These are phyloP conservation scores for Datisca glomerata DNA, from an alignment of 306 rosid species.

Conservation along the genomic window DNA sequence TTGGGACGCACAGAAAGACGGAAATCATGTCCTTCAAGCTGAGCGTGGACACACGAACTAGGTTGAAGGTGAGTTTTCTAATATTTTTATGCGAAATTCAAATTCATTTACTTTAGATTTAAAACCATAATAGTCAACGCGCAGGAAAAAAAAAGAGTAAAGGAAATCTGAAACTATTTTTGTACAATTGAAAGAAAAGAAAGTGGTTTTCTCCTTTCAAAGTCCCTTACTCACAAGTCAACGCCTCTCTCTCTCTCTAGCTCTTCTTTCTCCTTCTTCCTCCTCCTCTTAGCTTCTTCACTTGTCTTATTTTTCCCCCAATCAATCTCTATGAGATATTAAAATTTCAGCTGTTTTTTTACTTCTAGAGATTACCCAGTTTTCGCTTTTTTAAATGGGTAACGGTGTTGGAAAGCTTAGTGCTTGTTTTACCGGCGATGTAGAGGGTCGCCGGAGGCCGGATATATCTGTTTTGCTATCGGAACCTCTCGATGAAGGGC, in stretches of 20 bases:
- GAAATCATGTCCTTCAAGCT: too few relatives aligned
- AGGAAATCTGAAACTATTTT: background rate
- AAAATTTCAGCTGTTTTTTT: background rate
- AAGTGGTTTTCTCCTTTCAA: conserved; percentile 22
- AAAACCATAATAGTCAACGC: too few relatives aligned
- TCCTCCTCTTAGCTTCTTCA: conserved; percentile 13
- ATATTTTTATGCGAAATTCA: too few relatives aligned
- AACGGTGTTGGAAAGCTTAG: conserved; percentile 77
- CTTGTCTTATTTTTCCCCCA: background rate
- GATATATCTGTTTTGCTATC: conserved; percentile 40
- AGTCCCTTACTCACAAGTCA: conserved; percentile 28
- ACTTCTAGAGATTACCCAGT: background rate
- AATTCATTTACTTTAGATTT: too few relatives aligned
- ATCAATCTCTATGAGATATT: conserved; percentile 26
- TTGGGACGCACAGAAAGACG: too few relatives aligned
- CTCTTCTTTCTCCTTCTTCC: conserved; percentile 17
- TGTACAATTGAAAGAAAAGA: too few relatives aligned
- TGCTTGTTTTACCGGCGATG: conserved; percentile 61
- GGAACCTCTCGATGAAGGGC: conserved; percentile 69
- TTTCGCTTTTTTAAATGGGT: conserved; percentile 35
- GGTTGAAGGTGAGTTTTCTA: too few relatives aligned
- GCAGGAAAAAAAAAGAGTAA: too few relatives aligned
- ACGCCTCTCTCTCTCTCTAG: conserved; percentile 35
- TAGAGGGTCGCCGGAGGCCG: conserved; percentile 29
- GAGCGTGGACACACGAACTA: too few relatives aligned